A percentile compares a stretch with the other conserved stretches of the same genome.
Evolutionary conservation across 352 stramenopile genomes (phyloP).

Genomic region (Phytopythium montanum): DNA sequence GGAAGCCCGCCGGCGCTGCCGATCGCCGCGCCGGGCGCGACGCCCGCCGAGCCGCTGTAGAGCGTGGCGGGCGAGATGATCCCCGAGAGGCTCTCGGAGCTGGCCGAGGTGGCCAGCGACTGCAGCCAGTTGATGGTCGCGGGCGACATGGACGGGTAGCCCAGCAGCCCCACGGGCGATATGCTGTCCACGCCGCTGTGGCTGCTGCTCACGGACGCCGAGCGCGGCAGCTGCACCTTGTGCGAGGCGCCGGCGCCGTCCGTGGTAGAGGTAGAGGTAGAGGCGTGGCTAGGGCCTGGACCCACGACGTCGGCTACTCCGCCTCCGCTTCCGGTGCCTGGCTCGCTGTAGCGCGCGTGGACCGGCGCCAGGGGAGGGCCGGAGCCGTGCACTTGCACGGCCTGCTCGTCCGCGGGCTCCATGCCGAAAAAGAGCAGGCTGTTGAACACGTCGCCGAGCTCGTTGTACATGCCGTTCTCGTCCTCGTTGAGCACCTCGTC

Average conservation of each 20-base stretch:
- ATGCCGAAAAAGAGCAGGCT: conserved; percentile 60
- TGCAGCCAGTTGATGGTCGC: conserved; percentile 78
- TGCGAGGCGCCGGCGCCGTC: conserved; percentile 10
- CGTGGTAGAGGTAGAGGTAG: not conserved
- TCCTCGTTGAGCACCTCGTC: conserved; percentile 36
- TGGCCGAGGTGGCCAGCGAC: conserved; percentile 61
- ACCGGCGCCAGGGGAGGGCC: conserved; percentile 1
- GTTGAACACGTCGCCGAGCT: conserved; percentile 68
- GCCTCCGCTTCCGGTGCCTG: not conserved
- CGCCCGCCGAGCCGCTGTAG: conserved; percentile 20
- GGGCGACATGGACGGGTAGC: conserved; percentile 67
- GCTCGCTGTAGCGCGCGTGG: conserved; percentile 8
- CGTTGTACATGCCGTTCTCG: conserved; percentile 51
- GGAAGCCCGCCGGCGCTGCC: conserved; percentile 11
- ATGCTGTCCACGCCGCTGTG: conserved; percentile 42
- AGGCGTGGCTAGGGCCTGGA: conserved; percentile 1
- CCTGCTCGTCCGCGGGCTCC: conserved; percentile 32
- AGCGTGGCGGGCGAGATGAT: conserved; percentile 55
- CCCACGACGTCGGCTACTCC: not conserved
- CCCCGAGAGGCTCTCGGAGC: conserved; percentile 56
- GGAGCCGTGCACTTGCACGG: conserved; percentile 8
- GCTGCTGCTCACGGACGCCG: conserved; percentile 36
- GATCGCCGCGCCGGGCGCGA: conserved; percentile 7
- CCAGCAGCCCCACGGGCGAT: conserved; percentile 44
- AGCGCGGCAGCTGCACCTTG: conserved; percentile 50